phyloP scores from a whole-genome alignment of 129 eudicot species.

The Daucus carota region DNA sequence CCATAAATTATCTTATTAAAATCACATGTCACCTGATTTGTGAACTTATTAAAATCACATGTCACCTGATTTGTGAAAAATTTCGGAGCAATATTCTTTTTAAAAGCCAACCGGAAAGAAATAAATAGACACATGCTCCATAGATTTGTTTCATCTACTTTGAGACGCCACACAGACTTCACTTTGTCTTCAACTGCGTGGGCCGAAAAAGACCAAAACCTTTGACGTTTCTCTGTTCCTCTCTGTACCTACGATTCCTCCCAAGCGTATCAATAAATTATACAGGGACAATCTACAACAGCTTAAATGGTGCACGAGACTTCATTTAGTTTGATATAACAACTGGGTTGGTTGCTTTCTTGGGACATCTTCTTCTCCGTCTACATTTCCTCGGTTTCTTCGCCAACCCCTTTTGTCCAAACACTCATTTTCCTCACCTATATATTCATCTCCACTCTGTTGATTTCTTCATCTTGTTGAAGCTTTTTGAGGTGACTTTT shows the following conservation, averaged over 20 bases:
- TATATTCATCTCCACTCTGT: neutral
- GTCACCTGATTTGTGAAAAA: no score
- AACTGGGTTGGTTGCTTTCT: neutral
- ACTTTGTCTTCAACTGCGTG: slow-evolving; percentile 1
- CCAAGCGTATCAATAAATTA: slow-evolving; percentile 23
- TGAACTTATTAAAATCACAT: no score
- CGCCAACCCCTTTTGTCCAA: slow-evolving; percentile 25
- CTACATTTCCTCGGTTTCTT: slow-evolving; percentile 34
- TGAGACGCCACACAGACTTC: no score
- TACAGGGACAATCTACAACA: no score
- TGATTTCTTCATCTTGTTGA: neutral
- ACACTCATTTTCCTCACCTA: neutral
- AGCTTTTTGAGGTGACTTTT: neutral
- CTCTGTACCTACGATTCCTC: slow-evolving; percentile 19
- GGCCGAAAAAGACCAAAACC: neutral
- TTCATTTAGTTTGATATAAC: neutral
- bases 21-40: no score
- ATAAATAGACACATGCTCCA: no score
- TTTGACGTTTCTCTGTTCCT: slow-evolving; percentile 5
- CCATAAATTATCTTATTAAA: no score
- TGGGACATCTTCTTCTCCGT: slow-evolving; percentile 30
- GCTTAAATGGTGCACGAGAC: no score
- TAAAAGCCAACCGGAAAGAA: no score
- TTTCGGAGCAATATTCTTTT: no score
- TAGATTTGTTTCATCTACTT: no score